Base-by-base conservation (phyloP, 257 asterid species). In the Scutellaria barbata region DNA sequence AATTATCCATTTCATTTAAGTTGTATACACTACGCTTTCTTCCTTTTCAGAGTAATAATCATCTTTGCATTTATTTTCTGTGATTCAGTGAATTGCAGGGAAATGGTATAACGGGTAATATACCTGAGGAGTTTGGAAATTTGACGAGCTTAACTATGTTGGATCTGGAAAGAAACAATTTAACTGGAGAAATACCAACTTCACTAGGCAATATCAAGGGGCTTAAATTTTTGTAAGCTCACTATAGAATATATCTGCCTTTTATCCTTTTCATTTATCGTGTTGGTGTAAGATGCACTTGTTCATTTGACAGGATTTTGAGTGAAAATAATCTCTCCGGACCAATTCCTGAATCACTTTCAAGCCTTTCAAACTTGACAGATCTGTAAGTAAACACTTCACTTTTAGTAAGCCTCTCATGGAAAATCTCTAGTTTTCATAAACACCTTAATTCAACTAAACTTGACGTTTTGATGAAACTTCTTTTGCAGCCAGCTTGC, bases 111-210 rank as follows among this genome's bases (percentile, higher is more conserved):
- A 84, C 85, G 4, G 97, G 97, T 53, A 61, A 50, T 63, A 92
- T 92, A 81, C 98, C 98, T 0, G 84, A 79, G 59, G 93, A 84
- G 70, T 74, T 83, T 16, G 98, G 98, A 56, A 90, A 90, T 81
- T 83, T 92, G 78, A 82, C 96, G 7, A 87, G 89, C 83, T 79
- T 92, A 85, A 83, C 93, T 39, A 90, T 85, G 90, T 79, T 92
- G 81, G 90, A 92, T 83, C 81, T 92, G 72, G 90, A 83, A 76
- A 84, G 81, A 70, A 92, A 92, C 80, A 65, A 35, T 59, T 81
- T 92, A 50, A 83, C 88, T 25, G 97, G 97, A 77, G 88, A 81
- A 68, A 90, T 92, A 80, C 98, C 98, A 3, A 65, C 84, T 77
- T 82, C 96, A 63, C 53, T 90, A 9, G 96, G 97, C 76, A 83